phyloP scores from a whole-genome alignment of 208 protist genomes.

The Wallacemonas sp. region DNA sequence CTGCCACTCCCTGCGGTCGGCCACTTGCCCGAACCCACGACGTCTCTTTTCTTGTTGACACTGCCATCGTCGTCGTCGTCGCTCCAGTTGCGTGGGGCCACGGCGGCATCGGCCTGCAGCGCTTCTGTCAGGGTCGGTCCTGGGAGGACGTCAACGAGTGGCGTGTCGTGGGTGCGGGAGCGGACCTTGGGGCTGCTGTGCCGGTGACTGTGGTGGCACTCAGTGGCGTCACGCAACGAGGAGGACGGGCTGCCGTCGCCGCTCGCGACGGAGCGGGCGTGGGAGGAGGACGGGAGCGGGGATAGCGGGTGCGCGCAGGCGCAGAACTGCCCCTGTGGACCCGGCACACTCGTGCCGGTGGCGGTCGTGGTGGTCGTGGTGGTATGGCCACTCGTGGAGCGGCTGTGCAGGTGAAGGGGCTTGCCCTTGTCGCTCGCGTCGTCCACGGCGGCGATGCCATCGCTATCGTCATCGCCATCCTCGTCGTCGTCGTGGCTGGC shows the following conservation, averaged over 20 bases:
- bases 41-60: too few species aligned
- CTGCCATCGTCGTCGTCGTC: neutral
- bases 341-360: too few species aligned
- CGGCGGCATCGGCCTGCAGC: neutral
- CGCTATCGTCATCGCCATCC: neutral
- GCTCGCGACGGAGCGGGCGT: neutral
- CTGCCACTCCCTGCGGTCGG: neutral
- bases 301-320: conserved; percentile 1
- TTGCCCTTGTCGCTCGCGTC: too few species aligned
- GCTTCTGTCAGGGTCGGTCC: neutral
- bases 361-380: neutral
- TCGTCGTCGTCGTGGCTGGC: conserved; percentile 2
- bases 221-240: neutral
- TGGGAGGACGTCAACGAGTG: neutral
- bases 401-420: neutral
- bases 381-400: neutral
- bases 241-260: neutral
- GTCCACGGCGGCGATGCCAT: too few species aligned
- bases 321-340: neutral
- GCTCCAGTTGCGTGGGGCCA: conserved; percentile 5
- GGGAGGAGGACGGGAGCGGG: neutral
- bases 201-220: neutral
- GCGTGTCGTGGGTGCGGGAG: neutral
- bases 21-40: too few species aligned
- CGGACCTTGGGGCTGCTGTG: neutral